These are phyloP conservation scores for Mrakia hoshinonis DNA, from an alignment of 768 basidiomycete genomes.

Conservation along the genomic window DNA sequence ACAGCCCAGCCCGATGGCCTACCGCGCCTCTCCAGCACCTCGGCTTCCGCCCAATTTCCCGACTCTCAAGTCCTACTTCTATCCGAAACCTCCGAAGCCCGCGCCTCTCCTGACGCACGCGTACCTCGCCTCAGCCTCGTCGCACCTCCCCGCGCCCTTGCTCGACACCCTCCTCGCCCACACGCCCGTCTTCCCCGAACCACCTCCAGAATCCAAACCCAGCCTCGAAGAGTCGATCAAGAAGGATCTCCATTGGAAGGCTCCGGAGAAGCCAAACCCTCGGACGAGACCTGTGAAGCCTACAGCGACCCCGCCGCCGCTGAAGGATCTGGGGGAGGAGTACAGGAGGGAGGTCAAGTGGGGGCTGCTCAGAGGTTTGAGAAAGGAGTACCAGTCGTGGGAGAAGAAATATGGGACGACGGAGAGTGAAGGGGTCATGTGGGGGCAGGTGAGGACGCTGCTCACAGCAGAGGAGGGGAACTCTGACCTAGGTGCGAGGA, in stretches of 20 bases:
- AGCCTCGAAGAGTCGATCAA: background rate
- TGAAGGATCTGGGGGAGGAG: background rate
- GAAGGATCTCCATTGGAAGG: background rate
- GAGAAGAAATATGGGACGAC: background rate
- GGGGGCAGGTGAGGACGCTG: too few species aligned
- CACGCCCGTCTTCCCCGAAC: background rate
- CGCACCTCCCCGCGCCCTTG: background rate
- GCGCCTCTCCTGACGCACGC: background rate
- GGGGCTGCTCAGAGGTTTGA: background rate
- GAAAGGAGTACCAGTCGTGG: background rate
- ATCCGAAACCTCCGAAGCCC: background rate
- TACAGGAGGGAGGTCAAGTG: background rate
- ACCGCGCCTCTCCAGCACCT: background rate
- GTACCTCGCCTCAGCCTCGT: background rate
- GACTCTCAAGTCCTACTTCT: background rate
- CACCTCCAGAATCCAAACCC: background rate
- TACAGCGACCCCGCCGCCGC: background rate
- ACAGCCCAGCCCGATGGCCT: background rate
- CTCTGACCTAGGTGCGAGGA: too few species aligned
- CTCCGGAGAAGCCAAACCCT: background rate
- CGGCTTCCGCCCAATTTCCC: background rate
- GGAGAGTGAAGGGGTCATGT: background rate
- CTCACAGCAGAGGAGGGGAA: too few species aligned
- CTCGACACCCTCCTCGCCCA: slow-evolving; percentile 5
- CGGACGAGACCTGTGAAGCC: background rate